phyloP scores from a whole-genome alignment of 495 filamentous ascomycete species.

The Bacidia gigantensis region DNA sequence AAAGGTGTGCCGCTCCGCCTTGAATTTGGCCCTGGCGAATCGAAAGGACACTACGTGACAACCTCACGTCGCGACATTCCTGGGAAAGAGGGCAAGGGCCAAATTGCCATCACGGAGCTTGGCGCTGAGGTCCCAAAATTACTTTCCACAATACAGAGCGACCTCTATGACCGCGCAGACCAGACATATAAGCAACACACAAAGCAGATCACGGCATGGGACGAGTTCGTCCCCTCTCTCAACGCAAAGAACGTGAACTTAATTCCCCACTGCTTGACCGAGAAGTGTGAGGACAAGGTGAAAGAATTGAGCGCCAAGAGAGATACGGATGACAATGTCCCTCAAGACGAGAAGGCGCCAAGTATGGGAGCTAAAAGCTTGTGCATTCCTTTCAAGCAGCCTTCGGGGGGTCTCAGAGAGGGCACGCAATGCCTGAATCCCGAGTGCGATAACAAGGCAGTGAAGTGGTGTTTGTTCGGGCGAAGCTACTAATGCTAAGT shows the following conservation, averaged over 20 bases:
- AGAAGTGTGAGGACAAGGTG: conserved; percentile 82
- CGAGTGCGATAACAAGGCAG: conserved; percentile 55
- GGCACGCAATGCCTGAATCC: conserved; percentile 85
- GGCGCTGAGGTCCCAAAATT: conserved; percentile 56
- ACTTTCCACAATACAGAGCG: conserved; percentile 75
- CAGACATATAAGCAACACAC: conserved; percentile 62
- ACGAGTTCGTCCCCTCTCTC: conserved; percentile 72
- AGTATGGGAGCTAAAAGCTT: conserved; percentile 95
- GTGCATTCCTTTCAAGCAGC: conserved; percentile 96
- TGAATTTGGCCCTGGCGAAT: conserved; percentile 91
- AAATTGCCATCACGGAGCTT: conserved; percentile 59
- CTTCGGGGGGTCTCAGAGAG: conserved; percentile 59
- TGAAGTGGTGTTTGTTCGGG: conserved; percentile 82
- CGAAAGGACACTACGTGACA: conserved; percentile 66
- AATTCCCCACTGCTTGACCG: conserved; percentile 70
- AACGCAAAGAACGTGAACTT: conserved; percentile 84
- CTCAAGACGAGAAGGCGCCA: conserved; percentile 68
- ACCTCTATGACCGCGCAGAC: conserved; percentile 75
- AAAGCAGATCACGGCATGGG: conserved; percentile 70
- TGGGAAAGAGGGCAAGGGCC: conserved; percentile 57
- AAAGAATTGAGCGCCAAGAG: conserved; percentile 75
- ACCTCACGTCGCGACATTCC: conserved; percentile 73
- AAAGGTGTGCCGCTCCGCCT: conserved; percentile 86
- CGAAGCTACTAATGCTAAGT: conserved; percentile 24
- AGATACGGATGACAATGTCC: conserved; percentile 49